Conservation (phyloP, 768 basidiomycete genomes). For the Podaxis sp. region DNA sequence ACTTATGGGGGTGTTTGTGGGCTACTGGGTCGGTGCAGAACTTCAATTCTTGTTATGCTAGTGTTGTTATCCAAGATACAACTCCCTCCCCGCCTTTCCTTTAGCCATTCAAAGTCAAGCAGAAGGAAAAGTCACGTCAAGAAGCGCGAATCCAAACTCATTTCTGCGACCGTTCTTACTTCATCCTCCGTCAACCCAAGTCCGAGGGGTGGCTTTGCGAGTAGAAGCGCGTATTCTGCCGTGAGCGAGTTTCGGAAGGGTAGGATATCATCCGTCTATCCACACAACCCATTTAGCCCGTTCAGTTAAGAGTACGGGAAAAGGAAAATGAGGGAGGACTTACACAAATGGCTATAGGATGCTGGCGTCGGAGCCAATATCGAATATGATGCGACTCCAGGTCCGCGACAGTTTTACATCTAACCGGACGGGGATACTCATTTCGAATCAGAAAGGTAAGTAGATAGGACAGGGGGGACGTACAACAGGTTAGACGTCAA, state of each 20-base stretch:
- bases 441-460: neutral
- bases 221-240: constrained; percentile 75
- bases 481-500: constrained; percentile 75
- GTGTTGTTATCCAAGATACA: neutral
- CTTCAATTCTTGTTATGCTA: neutral
- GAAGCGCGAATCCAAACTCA: constrained; percentile 52
- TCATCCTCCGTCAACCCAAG: constrained; percentile 61
- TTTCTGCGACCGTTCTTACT: constrained; percentile 50
- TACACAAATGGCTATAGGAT: constrained; percentile 78
- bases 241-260: constrained; percentile 71
- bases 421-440: constrained; percentile 18
- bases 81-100: neutral
- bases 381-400: constrained; percentile 72
- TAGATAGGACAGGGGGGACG: constrained; percentile 18
- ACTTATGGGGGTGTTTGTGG: no score
- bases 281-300: constrained; percentile 1
- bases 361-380: constrained; percentile 55
- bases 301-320: neutral
- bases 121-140: neutral
- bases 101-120: neutral
- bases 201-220: constrained; percentile 68
- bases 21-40: no score
- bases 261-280: constrained; percentile 78
- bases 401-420: constrained; percentile 62
- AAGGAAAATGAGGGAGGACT: constrained; percentile 19